Evolutionary conservation across 2,329 filamentous ascomycete genomes (phyloP), one percentile per base, ranked within the genome.

Genomic region (Furcasterigmium furcatum): DNA sequence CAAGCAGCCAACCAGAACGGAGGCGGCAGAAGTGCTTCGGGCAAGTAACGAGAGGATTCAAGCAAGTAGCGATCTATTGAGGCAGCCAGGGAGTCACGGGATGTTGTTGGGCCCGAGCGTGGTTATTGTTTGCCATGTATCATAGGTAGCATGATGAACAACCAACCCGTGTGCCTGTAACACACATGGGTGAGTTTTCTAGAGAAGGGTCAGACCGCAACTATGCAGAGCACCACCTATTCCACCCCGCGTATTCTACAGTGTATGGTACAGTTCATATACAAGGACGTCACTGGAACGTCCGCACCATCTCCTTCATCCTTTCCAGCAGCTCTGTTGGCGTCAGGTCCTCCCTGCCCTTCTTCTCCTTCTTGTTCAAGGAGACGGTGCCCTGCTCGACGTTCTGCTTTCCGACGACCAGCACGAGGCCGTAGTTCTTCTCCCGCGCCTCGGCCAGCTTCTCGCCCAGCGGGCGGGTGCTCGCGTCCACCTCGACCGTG

Each of bases 391-490:
- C 71, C 13, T 71, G 72, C n/a, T 71, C 66, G 3, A 87, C 64
- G 54, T 91, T 82, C 46, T 74, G 74, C 24, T 80, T 72, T 1
- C 91, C 91, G 10, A 94, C 71, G 2, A 91, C 82, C 25, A 89
- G 74, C 43, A 94, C 81, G 45, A 88, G 72, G 44, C 86, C 82
- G 61, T 91, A 94, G 34, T 84, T 84, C 64, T 83, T 85, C 40
- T 66, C 61, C 52, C 79, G 84, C n/a, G 89, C 90, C 58, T 87
- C 81, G 25, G 76, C 75, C 19, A 90, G 76, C 64, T 94, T 95
- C 59, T 82, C 79, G 2, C 76, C 73, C 9, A 95, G 62, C 1
- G 79, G 73, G 43, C 82, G 76, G 13, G 75, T 69, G 44, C 79
- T 84, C 27, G 71, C 74, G 57, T 94, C 88, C 14, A 91, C 61